Percentiles rank a stretch among this genome's conserved stretches.
Evolutionary conservation across 257 asterid genomes (phyloP).

Genomic region (Plectranthus barbatus): DNA sequence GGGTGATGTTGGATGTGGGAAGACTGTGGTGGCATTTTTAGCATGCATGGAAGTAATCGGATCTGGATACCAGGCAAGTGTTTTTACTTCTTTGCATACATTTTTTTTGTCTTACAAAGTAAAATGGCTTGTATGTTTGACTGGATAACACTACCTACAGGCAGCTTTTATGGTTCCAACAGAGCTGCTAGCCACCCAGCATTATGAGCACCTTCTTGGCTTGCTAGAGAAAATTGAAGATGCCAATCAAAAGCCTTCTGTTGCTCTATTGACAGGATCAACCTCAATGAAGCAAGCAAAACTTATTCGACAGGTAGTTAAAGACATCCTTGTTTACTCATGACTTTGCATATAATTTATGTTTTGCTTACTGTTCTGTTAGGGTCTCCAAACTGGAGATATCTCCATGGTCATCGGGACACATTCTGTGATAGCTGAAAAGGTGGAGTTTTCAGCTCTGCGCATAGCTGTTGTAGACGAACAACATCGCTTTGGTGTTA

Average conservation of each 20-base stretch:
- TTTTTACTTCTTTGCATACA: not conserved
- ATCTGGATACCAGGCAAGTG: conserved; percentile 74
- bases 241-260: conserved; percentile 42
- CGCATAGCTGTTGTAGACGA: conserved; percentile 90
- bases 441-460: conserved; percentile 73
- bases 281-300: conserved; percentile 71
- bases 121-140: not conserved
- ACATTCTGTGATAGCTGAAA: conserved; percentile 82
- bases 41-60: conserved; percentile 95
- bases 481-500: conserved; percentile 96
- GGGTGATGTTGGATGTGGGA: conserved; percentile 99
- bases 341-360: conserved; percentile 4
- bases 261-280: conserved; percentile 86
- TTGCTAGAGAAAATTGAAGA: conserved; percentile 58
- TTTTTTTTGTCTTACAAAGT: not conserved
- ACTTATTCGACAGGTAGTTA: conserved; percentile 54
- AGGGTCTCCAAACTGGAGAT: conserved; percentile 86
- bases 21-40: conserved; percentile 90
- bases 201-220: conserved; percentile 63
- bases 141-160: conserved; percentile 33
- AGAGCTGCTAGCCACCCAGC: conserved; percentile 92
- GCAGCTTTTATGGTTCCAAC: conserved; percentile 99
- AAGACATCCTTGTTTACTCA: not conserved
- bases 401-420: conserved; percentile 91
- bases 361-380: conserved; percentile 19